phyloP scores from a whole-genome alignment of 2,329 filamentous ascomycete species.

The Penicillium janthinellum region DNA sequence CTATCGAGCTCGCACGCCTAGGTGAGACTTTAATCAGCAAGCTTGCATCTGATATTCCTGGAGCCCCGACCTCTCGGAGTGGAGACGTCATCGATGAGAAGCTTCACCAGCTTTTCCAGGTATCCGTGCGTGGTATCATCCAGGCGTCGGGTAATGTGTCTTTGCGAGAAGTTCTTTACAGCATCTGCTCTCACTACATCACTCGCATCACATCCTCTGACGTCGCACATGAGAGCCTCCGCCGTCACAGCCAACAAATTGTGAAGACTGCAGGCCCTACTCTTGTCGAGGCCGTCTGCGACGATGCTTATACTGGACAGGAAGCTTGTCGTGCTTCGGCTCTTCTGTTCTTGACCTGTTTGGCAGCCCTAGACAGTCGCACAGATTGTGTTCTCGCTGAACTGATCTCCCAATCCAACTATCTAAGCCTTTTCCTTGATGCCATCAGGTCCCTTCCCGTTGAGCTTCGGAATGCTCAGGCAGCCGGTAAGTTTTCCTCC shows the following conservation, averaged over 20 bases:
- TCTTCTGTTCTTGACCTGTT: conserved; percentile 75
- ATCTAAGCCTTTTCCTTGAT: conserved; percentile 86
- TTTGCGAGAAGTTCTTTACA: conserved; percentile 83
- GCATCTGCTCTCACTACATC: conserved; percentile 85
- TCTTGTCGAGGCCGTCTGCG: conserved; percentile 82
- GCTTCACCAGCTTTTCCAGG: conserved; percentile 86
- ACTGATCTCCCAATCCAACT: conserved; percentile 80
- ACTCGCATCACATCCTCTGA: conserved; percentile 61
- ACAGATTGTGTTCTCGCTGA: conserved; percentile 77
- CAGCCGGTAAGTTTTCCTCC: conserved; percentile 54
- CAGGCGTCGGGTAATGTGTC: conserved; percentile 70
- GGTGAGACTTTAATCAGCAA: conserved; percentile 63
- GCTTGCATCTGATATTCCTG: conserved; percentile 40
- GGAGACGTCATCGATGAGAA: conserved; percentile 83
- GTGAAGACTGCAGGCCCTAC: conserved; percentile 79
- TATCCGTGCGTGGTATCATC: conserved; percentile 77
- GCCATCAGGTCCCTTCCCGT: conserved; percentile 75
- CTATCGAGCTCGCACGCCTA: conserved; percentile 75
- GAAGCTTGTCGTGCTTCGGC: conserved; percentile 81
- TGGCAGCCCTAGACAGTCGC: conserved; percentile 72
- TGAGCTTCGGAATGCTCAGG: conserved; percentile 66
- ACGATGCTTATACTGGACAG: conserved; percentile 87
- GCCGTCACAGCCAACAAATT: conserved; percentile 62
- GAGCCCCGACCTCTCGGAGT: conserved; percentile 47
- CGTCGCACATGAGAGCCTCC: conserved; percentile 52